Conservation (phyloP, 2,329 filamentous ascomycete genomes). For the Botrytis squamosa region DNA sequence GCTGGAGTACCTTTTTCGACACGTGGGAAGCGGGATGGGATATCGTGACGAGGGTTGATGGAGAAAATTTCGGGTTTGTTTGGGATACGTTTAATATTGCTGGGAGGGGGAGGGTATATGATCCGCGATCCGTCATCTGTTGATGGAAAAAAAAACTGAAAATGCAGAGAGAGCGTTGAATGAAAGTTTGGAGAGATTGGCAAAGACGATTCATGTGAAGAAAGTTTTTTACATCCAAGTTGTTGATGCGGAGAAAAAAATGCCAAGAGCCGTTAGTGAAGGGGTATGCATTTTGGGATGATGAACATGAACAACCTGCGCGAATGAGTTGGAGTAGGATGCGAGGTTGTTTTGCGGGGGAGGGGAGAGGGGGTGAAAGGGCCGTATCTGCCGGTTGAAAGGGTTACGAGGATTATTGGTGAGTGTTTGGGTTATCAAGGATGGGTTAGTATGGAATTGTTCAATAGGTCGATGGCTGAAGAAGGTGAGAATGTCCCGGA, state of each 20-base stretch:
- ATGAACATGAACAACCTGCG: constrained; percentile 54
- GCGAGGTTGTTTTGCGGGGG: constrained; percentile 69
- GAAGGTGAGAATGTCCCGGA: constrained; percentile 46
- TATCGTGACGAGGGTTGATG: constrained; percentile 60
- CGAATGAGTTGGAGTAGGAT: constrained; percentile 76
- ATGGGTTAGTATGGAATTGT: constrained; percentile 60
- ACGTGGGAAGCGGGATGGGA: constrained; percentile 72
- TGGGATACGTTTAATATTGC: constrained; percentile 78
- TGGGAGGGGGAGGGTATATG: constrained; percentile 64
- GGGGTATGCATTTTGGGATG: constrained; percentile 56
- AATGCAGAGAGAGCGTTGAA: constrained; percentile 56
- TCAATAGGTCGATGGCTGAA: constrained; percentile 52
- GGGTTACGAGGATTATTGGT: constrained; percentile 50
- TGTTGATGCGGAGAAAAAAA: constrained; percentile 65
- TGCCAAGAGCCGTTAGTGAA: constrained; percentile 55
- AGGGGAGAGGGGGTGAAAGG: constrained; percentile 46
- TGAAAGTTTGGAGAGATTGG: constrained; percentile 32
- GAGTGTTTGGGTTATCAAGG: constrained; percentile 55
- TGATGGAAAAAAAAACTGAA: constrained; percentile 49
- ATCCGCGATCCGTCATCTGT: constrained; percentile 59
- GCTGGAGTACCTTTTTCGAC: constrained; percentile 67
- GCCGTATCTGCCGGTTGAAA: constrained; percentile 56
- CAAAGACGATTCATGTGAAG: constrained; percentile 49
- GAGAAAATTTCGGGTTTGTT: constrained; percentile 66
- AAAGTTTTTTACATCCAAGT: constrained; percentile 77